Conservation (phyloP, 768 basidiomycete genomes). For the Brasilioporus rufonigricans region DNA sequence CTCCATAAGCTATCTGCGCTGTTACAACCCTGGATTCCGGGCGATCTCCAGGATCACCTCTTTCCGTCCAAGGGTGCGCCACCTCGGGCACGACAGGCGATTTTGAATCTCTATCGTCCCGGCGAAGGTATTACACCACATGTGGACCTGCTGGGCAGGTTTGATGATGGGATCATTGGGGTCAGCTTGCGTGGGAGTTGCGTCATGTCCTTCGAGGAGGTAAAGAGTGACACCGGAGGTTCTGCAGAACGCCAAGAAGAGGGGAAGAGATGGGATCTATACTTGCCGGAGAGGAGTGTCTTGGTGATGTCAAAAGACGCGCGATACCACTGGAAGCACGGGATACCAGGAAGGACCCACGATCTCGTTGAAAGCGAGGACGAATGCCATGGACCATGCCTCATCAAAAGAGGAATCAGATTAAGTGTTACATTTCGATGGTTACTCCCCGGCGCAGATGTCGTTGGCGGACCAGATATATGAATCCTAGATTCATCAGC, state of each 20-base stretch:
- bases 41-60: constrained; percentile 50
- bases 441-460: constrained; percentile 80
- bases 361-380: constrained; percentile 54
- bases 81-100: constrained; percentile 70
- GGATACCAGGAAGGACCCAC: constrained; percentile 60
- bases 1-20: constrained; percentile 48
- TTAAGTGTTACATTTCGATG: constrained; percentile 88
- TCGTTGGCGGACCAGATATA: constrained; percentile 56
- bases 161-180: constrained; percentile 87
- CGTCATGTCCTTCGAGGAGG: constrained; percentile 69
- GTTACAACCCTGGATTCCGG: constrained; percentile 50
- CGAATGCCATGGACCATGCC: constrained; percentile 22
- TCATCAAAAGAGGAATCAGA: constrained; percentile 53
- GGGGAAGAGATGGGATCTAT: constrained; percentile 43
- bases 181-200: constrained; percentile 80
- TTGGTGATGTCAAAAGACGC: constrained; percentile 79
- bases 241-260: neutral
- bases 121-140: constrained; percentile 90
- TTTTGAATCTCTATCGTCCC: constrained; percentile 84
- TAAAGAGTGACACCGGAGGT: constrained; percentile 3
- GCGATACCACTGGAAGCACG: constrained; percentile 86
- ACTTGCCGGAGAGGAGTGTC: constrained; percentile 73
- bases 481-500: constrained; percentile 13
- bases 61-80: constrained; percentile 48
- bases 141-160: constrained; percentile 80